Evolutionary conservation across 495 filamentous ascomycete species (phyloP).

Genomic region (Parathielavia hyrcaniae): DNA sequence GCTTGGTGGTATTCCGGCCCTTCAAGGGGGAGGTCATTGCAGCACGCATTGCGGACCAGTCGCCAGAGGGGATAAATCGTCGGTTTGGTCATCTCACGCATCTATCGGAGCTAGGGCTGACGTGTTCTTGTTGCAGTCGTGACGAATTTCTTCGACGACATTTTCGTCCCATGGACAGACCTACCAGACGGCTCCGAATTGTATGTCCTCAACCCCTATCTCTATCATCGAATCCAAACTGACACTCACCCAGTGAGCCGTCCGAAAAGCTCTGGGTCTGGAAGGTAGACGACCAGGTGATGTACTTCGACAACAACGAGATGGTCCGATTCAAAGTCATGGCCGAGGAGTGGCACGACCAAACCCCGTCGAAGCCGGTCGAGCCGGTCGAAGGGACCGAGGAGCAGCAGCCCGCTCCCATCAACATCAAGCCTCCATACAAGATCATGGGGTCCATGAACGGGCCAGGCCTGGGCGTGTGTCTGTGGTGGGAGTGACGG

Average conservation of each 20-base stretch:
- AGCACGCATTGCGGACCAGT: slow-evolving; percentile 69
- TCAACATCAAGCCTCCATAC: slow-evolving; percentile 53
- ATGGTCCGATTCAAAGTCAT: slow-evolving; percentile 77
- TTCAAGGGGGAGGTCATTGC: slow-evolving; percentile 87
- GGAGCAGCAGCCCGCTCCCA: slow-evolving; percentile 33
- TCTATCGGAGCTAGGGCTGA: background rate
- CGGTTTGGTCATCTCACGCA: slow-evolving; percentile 22
- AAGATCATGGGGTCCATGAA: slow-evolving; percentile 58
- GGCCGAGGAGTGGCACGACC: slow-evolving; percentile 80
- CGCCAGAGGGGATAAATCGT: slow-evolving; percentile 69
- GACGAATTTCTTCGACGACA: slow-evolving; percentile 86
- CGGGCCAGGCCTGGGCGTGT: slow-evolving; percentile 46
- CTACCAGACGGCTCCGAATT: slow-evolving; percentile 68
- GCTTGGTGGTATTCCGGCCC: slow-evolving; percentile 86
- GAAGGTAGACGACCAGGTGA: slow-evolving; percentile 60
- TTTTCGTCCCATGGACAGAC: slow-evolving; percentile 64
- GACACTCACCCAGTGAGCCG: slow-evolving; percentile 46
- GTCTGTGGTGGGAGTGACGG: slow-evolving; percentile 49
- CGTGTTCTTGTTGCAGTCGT: slow-evolving; percentile 49
- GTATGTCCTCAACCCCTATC: slow-evolving; percentile 42
- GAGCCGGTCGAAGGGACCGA: slow-evolving; percentile 38
- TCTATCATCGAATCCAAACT: background rate
- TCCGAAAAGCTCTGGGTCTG: slow-evolving; percentile 75
- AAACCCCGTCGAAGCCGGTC: slow-evolving; percentile 64
- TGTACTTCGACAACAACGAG: slow-evolving; percentile 85